Percentiles rank a stretch among this genome's conserved stretches.
Evolutionary conservation across 768 basidiomycete genomes (phyloP).

Genomic region (Mycena leptocephala): DNA sequence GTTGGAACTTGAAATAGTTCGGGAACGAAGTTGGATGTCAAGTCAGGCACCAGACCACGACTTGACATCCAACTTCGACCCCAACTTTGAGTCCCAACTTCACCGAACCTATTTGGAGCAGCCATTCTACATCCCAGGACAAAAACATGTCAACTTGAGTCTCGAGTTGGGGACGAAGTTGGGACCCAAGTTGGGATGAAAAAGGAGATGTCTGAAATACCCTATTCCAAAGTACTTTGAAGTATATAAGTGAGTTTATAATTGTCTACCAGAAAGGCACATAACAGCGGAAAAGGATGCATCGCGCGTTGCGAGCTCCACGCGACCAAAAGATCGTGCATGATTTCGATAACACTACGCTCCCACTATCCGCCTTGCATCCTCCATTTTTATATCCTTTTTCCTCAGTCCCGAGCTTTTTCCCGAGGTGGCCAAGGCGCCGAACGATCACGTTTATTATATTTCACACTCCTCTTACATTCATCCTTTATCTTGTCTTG

Average conservation of each 20-base stretch:
- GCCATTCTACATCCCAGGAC: no score
- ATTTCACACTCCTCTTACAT: slow-evolving; percentile 14
- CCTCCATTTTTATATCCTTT: slow-evolving; percentile 6
- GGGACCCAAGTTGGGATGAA: no score
- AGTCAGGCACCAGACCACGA: no score
- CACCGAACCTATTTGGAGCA: no score
- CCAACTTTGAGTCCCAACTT: no score
- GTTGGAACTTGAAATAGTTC: no score
- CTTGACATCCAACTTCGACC: no score
- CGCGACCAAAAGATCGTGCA: slow-evolving; percentile 10
- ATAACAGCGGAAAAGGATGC: slow-evolving; percentile 7
- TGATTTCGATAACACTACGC: slow-evolving; percentile 15
- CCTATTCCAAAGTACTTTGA: no score
- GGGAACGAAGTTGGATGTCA: no score
- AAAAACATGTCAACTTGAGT: no score
- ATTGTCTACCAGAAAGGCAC: slow-evolving; percentile 11
- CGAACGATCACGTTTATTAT: slow-evolving; percentile 14
- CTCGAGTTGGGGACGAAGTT: no score
- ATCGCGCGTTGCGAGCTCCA: slow-evolving; percentile 15
- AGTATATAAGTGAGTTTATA: neutral
- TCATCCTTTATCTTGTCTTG: slow-evolving; percentile 13
- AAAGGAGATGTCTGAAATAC: no score
- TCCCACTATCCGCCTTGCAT: slow-evolving; percentile 12
- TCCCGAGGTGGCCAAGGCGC: slow-evolving; percentile 12
- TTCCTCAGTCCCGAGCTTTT: slow-evolving; percentile 2